Evolutionary conservation across 176 grass and related monocot species (phyloP), one percentile per base, ranked within the genome.

Genomic region (Panicum miliaceum): DNA sequence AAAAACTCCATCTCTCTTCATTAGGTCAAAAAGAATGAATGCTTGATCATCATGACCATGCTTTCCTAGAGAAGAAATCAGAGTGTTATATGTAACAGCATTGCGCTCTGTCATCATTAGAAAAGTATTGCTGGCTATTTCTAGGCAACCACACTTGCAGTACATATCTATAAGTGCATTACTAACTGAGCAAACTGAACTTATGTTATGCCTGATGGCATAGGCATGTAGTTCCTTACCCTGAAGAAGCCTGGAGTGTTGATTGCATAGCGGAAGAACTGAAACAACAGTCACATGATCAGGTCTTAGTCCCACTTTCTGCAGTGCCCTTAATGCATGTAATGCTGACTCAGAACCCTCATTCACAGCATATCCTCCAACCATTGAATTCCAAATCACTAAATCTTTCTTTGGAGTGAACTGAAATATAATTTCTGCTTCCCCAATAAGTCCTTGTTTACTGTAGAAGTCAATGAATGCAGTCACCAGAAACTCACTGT

Each of bases 161-260:
- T 93, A 93, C 91, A 93, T 90, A 64, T 93, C 85, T 50, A 88
- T 81, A 74, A 93, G 79, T n/a, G 91, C 86, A 37, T 93, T 93
- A 81, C 72, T 81, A 8, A 93, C 85, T 80, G 91, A 88, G 76
- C 80, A 81, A 45, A 90, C 57, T 37, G 82, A 88, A 79, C 60
- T 64, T 63, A 86, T 66, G 32, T n/a, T 41, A 60, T 74, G 38
- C 53, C 83, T 93, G 54, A 86, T 61, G 2, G 75, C 64, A 72
- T 83, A 93, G 29, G 77, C 85, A 66, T 93, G 91, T 15, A 93
- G 62, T 23, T 86, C 79, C 70, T 88, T 93, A 51, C 88, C 91
- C 36, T 77, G 82, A 37, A 80, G 79, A 46, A 93, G 23, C 64
- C 72, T 88, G 3, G 79, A 76, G 25, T 85, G 76, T 58, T 79